These are phyloP conservation scores for Podospora australis DNA, from an alignment of 495 filamentous ascomycete species.

Conservation along the genomic window DNA sequence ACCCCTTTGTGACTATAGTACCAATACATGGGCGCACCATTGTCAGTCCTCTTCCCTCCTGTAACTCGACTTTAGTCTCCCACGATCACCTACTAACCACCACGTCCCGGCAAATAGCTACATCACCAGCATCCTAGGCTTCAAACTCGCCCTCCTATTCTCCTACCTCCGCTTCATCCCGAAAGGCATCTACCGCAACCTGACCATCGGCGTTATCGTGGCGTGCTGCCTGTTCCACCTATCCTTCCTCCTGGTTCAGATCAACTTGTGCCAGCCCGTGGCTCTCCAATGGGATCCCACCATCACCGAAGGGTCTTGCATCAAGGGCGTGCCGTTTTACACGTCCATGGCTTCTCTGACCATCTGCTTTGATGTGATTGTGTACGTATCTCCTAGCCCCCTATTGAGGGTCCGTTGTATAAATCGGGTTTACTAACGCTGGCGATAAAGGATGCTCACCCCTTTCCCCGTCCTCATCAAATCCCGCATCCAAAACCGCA, in stretches of 20 bases:
- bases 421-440: not conserved
- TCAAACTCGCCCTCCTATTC: conserved; percentile 45
- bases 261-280: conserved; percentile 42
- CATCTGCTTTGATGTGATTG: conserved; percentile 43
- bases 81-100: conserved; percentile 1
- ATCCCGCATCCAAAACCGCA: conserved; percentile 32
- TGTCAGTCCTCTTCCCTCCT: conserved; percentile 21
- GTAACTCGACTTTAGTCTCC: too few species aligned
- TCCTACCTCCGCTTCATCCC: conserved; percentile 47
- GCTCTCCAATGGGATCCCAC: conserved; percentile 41
- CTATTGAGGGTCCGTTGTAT: not conserved
- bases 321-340: conserved; percentile 38
- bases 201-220: conserved; percentile 29
- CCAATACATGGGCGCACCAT: conserved; percentile 36
- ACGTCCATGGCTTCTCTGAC: conserved; percentile 34
- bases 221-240: conserved; percentile 28
- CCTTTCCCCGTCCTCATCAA: conserved; percentile 46
- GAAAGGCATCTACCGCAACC: conserved; percentile 31
- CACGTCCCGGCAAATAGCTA: conserved; percentile 26
- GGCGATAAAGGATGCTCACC: conserved; percentile 32
- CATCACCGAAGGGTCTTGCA: conserved; percentile 34
- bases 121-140: conserved; percentile 41
- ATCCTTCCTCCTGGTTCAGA: conserved; percentile 31
- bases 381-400: conserved; percentile 25
- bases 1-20: conserved; percentile 20